Percentiles rank a stretch among this genome's conserved stretches.
These are phyloP conservation scores for Hyphopichia pseudoburtonii DNA, from an alignment of 1,139 yeast genomes.

Conservation along the genomic window DNA sequence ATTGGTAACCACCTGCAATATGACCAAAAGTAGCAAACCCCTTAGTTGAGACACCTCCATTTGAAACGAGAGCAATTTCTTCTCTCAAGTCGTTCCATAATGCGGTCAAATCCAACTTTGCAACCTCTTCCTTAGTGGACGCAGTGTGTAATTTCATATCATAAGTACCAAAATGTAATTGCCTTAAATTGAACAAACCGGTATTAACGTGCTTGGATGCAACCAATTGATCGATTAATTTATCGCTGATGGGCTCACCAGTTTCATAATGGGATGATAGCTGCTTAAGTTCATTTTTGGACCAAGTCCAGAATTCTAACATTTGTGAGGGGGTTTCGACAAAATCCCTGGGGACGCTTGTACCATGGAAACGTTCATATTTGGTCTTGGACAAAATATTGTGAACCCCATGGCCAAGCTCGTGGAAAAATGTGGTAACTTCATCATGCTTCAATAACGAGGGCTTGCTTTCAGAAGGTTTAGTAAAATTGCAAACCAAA, in stretches of 20 bases:
- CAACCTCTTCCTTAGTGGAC: slow-evolving; percentile 36
- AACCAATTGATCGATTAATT: slow-evolving; percentile 59
- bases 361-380: slow-evolving; percentile 71
- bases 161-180: slow-evolving; percentile 73
- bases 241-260: slow-evolving; percentile 57
- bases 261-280: slow-evolving; percentile 69
- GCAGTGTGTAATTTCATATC: slow-evolving; percentile 71
- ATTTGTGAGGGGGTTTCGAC: slow-evolving; percentile 90
- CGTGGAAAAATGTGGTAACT: slow-evolving; percentile 85
- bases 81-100: slow-evolving; percentile 67
- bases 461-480: slow-evolving; percentile 69
- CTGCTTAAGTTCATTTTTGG: slow-evolving; percentile 53
- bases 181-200: slow-evolving; percentile 69
- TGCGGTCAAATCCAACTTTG: slow-evolving; percentile 44
- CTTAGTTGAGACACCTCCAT: slow-evolving; percentile 53
- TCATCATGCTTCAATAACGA: slow-evolving; percentile 76
- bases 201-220: slow-evolving; percentile 74
- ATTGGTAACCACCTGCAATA: slow-evolving; percentile 80
- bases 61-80: slow-evolving; percentile 55
- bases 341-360: slow-evolving; percentile 77
- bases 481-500: slow-evolving; percentile 81
- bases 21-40: slow-evolving; percentile 83
- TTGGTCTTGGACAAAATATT: slow-evolving; percentile 66
- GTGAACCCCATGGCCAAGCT: slow-evolving; percentile 87
- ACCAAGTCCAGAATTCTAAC: slow-evolving; percentile 90